These are phyloP conservation scores for Diaporthe batatas DNA, from an alignment of 2,329 filamentous ascomycete species.

Conservation along the genomic window DNA sequence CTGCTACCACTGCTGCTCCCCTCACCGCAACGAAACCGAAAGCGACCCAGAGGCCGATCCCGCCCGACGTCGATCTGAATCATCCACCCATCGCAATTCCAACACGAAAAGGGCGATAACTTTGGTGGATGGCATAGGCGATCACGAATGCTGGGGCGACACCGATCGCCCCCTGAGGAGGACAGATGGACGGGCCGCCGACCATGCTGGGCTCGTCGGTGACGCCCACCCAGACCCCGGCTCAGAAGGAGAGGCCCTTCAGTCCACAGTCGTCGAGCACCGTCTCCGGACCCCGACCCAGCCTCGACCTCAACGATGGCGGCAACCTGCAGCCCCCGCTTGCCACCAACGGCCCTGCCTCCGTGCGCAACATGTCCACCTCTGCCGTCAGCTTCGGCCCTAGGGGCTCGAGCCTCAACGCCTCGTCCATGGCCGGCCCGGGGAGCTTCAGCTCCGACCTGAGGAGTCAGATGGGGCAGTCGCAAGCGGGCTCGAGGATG, in stretches of 20 bases:
- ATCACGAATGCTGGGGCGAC: constrained; percentile 48
- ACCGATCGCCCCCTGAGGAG: constrained; percentile 49
- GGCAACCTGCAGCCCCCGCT: constrained; percentile 62
- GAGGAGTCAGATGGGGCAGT: constrained; percentile 77
- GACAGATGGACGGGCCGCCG: constrained; percentile 54
- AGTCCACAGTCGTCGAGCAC: constrained; percentile 59
- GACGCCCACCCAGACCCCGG: constrained; percentile 58
- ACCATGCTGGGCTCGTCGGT: constrained; percentile 67
- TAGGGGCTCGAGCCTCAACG: constrained; percentile 77
- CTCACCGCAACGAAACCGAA: constrained; percentile 8
- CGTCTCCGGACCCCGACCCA: constrained; percentile 56
- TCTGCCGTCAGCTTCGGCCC: constrained; percentile 74
- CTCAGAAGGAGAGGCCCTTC: constrained; percentile 59
- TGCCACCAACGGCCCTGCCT: constrained; percentile 55
- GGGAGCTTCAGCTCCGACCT: constrained; percentile 94
- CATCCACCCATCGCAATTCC: background rate
- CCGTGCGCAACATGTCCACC: constrained; percentile 61
- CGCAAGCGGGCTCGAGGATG: constrained; percentile 72
- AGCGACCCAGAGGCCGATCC: constrained; percentile 3
- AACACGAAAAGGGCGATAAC: background rate
- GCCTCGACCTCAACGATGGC: constrained; percentile 68
- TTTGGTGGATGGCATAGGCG: constrained; percentile 40
- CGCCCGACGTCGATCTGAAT: background rate
- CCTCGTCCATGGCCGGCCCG: constrained; percentile 70
- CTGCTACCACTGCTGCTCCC: background rate